phyloP scores from a whole-genome alignment of 345 rosid species.

The Linum lewisii region DNA sequence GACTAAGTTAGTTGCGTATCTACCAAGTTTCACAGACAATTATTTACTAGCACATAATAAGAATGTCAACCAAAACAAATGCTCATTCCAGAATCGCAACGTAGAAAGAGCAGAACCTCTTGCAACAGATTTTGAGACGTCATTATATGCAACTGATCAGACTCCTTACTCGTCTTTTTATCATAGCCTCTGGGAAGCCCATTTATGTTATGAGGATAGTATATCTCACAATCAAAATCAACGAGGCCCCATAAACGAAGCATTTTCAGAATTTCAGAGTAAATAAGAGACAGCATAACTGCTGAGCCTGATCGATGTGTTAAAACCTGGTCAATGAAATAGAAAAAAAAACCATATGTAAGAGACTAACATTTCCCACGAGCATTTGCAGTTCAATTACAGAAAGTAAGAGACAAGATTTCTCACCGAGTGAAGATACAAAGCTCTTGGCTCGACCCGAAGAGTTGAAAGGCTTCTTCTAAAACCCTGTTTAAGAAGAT shows the following conservation, averaged over 20 bases:
- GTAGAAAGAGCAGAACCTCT: slow-evolving; percentile 17
- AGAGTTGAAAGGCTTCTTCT: slow-evolving; percentile 30
- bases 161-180: slow-evolving; percentile 47
- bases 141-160: slow-evolving; percentile 46
- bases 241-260: slow-evolving; percentile 46
- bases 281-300: slow-evolving; percentile 42
- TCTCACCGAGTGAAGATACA: slow-evolving; percentile 55
- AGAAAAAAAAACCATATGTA: background rate
- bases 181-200: slow-evolving; percentile 53
- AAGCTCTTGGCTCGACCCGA: slow-evolving; percentile 32
- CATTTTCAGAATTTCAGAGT: slow-evolving; percentile 54
- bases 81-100: too few relatives aligned
- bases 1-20: too few relatives aligned
- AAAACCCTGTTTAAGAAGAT: slow-evolving; percentile 31
- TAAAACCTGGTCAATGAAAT: slow-evolving; percentile 40
- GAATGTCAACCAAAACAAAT: too few relatives aligned
- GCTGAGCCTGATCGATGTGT: slow-evolving; percentile 56
- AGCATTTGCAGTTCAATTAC: slow-evolving; percentile 3
- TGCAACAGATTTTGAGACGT: slow-evolving; percentile 37
- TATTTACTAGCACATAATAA: too few relatives aligned
- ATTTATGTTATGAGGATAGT: slow-evolving; percentile 39
- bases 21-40: too few relatives aligned
- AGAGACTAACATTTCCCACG: background rate
- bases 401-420: slow-evolving; percentile 4
- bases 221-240: slow-evolving; percentile 55